Evolutionary conservation across 164 flowering plant species (phyloP), one percentile per base, ranked within the genome.

Genomic region (Sextonia rubra): DNA sequence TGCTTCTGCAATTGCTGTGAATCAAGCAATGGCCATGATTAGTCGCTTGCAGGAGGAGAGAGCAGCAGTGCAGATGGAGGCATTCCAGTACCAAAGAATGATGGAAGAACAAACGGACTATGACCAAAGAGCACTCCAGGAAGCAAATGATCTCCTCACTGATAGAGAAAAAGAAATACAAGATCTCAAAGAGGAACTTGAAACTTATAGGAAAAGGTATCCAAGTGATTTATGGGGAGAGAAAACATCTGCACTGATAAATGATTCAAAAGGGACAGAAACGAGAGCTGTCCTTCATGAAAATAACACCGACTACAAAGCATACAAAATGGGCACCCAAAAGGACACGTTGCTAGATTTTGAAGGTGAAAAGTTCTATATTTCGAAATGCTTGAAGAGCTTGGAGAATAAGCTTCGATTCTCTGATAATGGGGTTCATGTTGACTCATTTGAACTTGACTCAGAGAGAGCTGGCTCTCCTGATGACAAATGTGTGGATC

Each of bases 71-170:
- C 87, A 89, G 55, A 91, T 90, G 94, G 99, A 95, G 80, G 99
- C 98, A 4, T 77, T 88, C 71, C 98, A 95, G 66, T 89, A 80
- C 81, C 74, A 90, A 68, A 82, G 99, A 77, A 88, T 95, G 96
- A 90, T 93, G 98, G 99, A 95, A 80, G 99, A 95, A 73, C 96
- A 95, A 82, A 86, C 97, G 2, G 97, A 96, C 77, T 93, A 90
- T 82, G 99, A 96, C 66, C 80, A 78, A 73, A 97, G 92, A 73
- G 97, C 90, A 56, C 78, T 96, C 60, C 90, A 93, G 69, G 86
- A 81, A 44, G 76, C 90, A 66, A 87, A 87, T 75, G 92, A 91
- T 24, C 88, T 89, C 69, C 92, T 96, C 27, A 76, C 86, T 5
- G 94, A 91, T 76, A 88, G 77, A 80, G 99, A 93, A 81, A 90